Base-by-base conservation (phyloP, 2,329 filamentous ascomycete species). In the Alternaria postmessia region DNA sequence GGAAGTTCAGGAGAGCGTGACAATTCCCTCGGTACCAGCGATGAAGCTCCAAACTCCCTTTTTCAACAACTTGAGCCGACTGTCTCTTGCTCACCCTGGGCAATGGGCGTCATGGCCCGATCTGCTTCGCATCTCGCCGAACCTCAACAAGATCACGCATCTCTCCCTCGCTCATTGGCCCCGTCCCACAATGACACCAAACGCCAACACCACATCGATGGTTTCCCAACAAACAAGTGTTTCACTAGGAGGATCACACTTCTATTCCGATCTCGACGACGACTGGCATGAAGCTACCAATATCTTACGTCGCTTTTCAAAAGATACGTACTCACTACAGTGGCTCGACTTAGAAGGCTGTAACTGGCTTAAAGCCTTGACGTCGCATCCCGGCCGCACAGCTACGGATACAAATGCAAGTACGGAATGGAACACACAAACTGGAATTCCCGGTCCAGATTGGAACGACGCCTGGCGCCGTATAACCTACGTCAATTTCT, bases 311-410 rank as follows among this genome's bases (percentile, higher is more conserved):
- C 83, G 83, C 24, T 78, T 89, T 1, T 86, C 84, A 26, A 77
- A 81, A 46, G 81, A 82, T 43, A 85, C 86, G 0, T 86, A 88
- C 65, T 86, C 85, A 44, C 78, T 89, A 3, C 82, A 84, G 66
- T 89, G 86, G 86, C 80, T 89, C 2, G 87, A 89, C 66, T 76
- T 89, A 1, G 85, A 88, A 70, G 87, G 87, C 8, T 89, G 87
- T 67, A 77, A 80, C 22, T 89, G 87, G 87, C 68, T 84, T 32
- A 77, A 80, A 16, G 85, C 86, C 0, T 71, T 89, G 30, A 80
- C 73, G 26, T 85, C 81, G 80, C 75, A 60, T 24, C 20, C 30
- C 7, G 39, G 53, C 9, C 44, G 28, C 39, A 48, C 59, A 9
- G 24, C 47, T 28, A 39, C 32, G 5, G 38, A 59, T 32, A 26